phyloP scores from a whole-genome alignment of 306 rosid genomes.

The Mimosa pudica region DNA sequence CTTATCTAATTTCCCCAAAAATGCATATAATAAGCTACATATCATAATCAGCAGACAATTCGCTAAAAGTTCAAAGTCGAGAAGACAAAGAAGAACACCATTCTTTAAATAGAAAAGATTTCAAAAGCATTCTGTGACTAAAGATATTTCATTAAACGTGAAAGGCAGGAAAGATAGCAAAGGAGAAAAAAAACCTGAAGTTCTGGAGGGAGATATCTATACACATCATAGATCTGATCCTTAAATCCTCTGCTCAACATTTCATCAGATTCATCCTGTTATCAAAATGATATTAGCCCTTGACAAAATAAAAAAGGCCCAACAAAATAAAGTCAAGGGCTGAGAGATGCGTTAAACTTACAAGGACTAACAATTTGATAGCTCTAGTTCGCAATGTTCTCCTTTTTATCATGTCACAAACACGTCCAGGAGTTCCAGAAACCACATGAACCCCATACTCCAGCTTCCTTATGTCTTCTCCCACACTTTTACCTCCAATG shows the following conservation, averaged over 20 bases:
- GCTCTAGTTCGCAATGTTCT: slow-evolving; percentile 92
- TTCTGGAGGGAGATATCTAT: slow-evolving; percentile 97
- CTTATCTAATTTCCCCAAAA: background rate
- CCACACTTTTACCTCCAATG: slow-evolving; percentile 93
- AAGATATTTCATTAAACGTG: slow-evolving; percentile 4
- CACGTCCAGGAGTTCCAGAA: slow-evolving; percentile 99
- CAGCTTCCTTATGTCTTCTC: slow-evolving; percentile 92
- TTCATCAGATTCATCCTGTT: slow-evolving; percentile 97
- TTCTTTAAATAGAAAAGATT: slow-evolving; percentile 9
- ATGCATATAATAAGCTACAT: background rate
- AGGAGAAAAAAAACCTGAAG: slow-evolving; percentile 76
- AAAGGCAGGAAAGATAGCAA: background rate
- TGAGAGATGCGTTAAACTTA: slow-evolving; percentile 42
- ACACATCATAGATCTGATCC: slow-evolving; percentile 97
- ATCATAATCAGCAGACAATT: background rate
- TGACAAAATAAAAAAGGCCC: background rate
- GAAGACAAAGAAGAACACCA: background rate
- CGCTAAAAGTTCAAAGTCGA: background rate
- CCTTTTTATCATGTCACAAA: slow-evolving; percentile 97
- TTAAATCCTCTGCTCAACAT: slow-evolving; percentile 99
- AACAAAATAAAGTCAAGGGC: background rate
- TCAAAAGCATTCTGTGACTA: background rate
- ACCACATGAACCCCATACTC: slow-evolving; percentile 98
- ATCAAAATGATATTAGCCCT: background rate
- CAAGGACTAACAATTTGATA: slow-evolving; percentile 80